A percentile compares a stretch with the other conserved stretches of the same genome.
phyloP scores from a whole-genome alignment of 768 basidiomycete genomes.

The Hypholoma sublateritium region DNA sequence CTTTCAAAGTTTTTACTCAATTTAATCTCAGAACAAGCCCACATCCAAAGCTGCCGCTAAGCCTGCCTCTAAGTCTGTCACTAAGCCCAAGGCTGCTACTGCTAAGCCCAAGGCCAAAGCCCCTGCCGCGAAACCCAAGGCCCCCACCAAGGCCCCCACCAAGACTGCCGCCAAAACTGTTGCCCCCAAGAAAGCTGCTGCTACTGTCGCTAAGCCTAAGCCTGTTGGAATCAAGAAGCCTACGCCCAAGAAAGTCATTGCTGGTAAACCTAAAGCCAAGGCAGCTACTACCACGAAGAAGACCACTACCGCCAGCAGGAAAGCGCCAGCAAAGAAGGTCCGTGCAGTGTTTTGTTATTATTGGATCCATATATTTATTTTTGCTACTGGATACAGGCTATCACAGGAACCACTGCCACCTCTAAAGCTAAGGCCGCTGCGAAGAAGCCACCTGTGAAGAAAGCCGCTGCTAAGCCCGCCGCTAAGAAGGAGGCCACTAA shows the following conservation, averaged over 20 bases:
- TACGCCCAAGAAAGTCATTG: constrained; percentile 34
- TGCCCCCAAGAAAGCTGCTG: constrained; percentile 23
- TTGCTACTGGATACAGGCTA: constrained; percentile 27
- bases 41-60: constrained; percentile 16
- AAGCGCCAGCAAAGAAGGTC: constrained; percentile 42
- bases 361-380: constrained; percentile 7
- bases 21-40: constrained; percentile 32
- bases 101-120: constrained; percentile 27
- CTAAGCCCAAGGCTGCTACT: constrained; percentile 31
- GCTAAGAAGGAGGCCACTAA: constrained; percentile 31
- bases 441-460: constrained; percentile 37
- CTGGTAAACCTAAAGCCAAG: constrained; percentile 38
- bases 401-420: constrained; percentile 40
- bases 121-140: constrained; percentile 16
- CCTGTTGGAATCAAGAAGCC: constrained; percentile 25
- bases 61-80: constrained; percentile 35
- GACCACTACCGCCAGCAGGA: constrained; percentile 33
- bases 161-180: constrained; percentile 22
- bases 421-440: constrained; percentile 43
- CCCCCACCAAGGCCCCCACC: constrained; percentile 19
- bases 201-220: constrained; percentile 21
- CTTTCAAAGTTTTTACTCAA: constrained; percentile 12
- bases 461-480: constrained; percentile 27
- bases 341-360: background rate
- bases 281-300: constrained; percentile 34